Evolutionary conservation across 306 rosid genomes (phyloP), one percentile per base, ranked within the genome.

Genomic region (Casuarina equisetifolia): DNA sequence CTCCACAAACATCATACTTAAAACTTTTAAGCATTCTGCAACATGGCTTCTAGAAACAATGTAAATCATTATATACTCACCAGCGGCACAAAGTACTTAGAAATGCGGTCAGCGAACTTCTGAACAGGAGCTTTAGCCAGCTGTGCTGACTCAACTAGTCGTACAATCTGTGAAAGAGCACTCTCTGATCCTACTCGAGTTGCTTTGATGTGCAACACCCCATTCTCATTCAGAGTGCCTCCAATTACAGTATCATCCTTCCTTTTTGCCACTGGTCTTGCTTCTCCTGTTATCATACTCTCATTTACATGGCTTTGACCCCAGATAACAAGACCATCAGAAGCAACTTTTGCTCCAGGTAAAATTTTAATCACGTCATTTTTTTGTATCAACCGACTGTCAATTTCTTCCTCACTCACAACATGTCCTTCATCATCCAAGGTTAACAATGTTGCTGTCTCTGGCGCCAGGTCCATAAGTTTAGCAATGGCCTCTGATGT

Each of bases 51-150:
- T 19, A 6, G 55, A 51, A 13, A 71, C 12, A 6, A 49, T 11
- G 9, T 20, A 74, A 20, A 19, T 74, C 72, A 51, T 20, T 38
- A 7, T 55, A 44, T 48, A 61, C 69, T 83, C 71, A 91, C 97
- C 82, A 89, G 5, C 36, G 98, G 98, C 78, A 93, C 98, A 76
- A 93, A 91, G 80, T 88, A 93, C 66, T 88, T 91, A 53, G 97
- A 93, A 78, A 93, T 91, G 40, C 73, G 86, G 69, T 93, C 98
- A 0, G 98, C 98, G 69, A 88, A 75, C 76, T 91, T 93, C 78
- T 93, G 98, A 0, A 93, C 92, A 3, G 98, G 97, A 83, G 98
- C 98, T 79, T 93, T 93, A 40, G 93, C 98, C 98, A 93, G 86
- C 69, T 93, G 98, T 1, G 97, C 96, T 44, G 98, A 85, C 74